Conservation (phyloP, 495 filamentous ascomycete genomes). For the Corynascus novoguineensis region DNA sequence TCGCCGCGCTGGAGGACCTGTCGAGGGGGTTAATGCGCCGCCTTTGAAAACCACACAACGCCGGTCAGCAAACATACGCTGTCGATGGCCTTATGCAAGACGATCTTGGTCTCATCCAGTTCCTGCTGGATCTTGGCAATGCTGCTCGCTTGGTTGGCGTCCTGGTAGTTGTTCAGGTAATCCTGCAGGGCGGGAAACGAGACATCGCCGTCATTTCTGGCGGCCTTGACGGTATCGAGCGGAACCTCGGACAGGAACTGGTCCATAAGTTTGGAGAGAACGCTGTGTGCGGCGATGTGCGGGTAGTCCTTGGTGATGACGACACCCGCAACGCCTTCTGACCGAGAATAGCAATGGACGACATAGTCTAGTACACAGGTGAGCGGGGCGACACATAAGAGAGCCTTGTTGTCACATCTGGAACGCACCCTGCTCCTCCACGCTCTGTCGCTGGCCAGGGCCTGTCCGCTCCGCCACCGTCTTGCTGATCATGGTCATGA, state of each 20-base stretch:
- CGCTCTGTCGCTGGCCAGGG: constrained; percentile 83
- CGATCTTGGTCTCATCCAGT: constrained; percentile 96
- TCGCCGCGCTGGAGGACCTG: constrained; percentile 73
- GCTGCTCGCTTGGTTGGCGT: constrained; percentile 79
- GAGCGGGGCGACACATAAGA: background rate
- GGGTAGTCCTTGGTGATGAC: constrained; percentile 91
- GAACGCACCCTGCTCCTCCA: constrained; percentile 73
- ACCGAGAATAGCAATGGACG: constrained; percentile 86
- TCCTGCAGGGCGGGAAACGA: constrained; percentile 68
- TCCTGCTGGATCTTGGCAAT: constrained; percentile 96
- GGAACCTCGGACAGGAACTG: constrained; percentile 85
- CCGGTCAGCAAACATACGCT: constrained; percentile 40
- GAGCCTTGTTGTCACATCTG: background rate
- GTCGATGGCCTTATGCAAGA: constrained; percentile 94
- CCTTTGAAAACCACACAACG: background rate
- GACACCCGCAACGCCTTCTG: constrained; percentile 80
- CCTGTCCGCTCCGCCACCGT: constrained; percentile 74
- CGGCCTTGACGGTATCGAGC: constrained; percentile 55
- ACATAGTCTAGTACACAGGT: constrained; percentile 52
- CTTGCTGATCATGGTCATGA: constrained; percentile 64
- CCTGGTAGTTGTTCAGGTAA: constrained; percentile 83
- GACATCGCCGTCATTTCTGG: constrained; percentile 43
- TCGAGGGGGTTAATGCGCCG: constrained; percentile 3
- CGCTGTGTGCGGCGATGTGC: constrained; percentile 82
- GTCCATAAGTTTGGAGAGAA: constrained; percentile 86